phyloP scores from a whole-genome alignment of 495 filamentous ascomycete genomes.

The Pseudevernia furfuracea region DNA sequence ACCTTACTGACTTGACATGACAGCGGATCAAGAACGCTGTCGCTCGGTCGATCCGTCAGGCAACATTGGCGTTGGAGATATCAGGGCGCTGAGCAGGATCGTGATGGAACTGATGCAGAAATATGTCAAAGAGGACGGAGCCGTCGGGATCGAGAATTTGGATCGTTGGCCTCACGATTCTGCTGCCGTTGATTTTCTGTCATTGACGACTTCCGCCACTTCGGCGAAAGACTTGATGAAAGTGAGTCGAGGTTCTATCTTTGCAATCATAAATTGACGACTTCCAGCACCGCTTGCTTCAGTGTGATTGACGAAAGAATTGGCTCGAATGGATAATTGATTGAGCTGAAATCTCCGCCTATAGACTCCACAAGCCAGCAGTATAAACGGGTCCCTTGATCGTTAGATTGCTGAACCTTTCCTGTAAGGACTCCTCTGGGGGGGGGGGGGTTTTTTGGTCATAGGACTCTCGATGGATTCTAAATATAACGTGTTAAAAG shows the following conservation, averaged over 20 bases:
- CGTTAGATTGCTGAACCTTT: background rate
- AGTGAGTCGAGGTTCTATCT: slow-evolving; percentile 16
- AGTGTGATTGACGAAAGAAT: background rate
- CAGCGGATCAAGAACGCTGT: slow-evolving; percentile 1
- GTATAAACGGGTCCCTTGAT: background rate
- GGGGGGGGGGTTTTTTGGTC: too few species aligned
- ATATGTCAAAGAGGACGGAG: slow-evolving; percentile 33
- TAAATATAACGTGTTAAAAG: too few species aligned
- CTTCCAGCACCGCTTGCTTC: slow-evolving; percentile 8
- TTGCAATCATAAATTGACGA: too few species aligned
- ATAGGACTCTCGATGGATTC: too few species aligned
- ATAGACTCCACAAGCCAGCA: background rate
- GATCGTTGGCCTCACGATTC: slow-evolving; percentile 22
- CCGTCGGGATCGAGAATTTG: slow-evolving; percentile 31
- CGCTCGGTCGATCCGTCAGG: background rate
- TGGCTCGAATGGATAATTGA: background rate
- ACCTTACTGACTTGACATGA: background rate
- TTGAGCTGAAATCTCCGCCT: slow-evolving; percentile 2
- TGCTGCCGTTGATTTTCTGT: slow-evolving; percentile 27
- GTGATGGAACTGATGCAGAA: slow-evolving; percentile 36
- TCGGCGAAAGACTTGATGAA: slow-evolving; percentile 26
- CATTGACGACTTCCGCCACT: slow-evolving; percentile 25
- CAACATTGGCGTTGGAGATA: background rate
- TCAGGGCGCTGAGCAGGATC: slow-evolving; percentile 23
- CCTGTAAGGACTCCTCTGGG: background rate